Conservation (phyloP, 352 stramenopile genomes). For the Phytophthora vignae region DNA sequence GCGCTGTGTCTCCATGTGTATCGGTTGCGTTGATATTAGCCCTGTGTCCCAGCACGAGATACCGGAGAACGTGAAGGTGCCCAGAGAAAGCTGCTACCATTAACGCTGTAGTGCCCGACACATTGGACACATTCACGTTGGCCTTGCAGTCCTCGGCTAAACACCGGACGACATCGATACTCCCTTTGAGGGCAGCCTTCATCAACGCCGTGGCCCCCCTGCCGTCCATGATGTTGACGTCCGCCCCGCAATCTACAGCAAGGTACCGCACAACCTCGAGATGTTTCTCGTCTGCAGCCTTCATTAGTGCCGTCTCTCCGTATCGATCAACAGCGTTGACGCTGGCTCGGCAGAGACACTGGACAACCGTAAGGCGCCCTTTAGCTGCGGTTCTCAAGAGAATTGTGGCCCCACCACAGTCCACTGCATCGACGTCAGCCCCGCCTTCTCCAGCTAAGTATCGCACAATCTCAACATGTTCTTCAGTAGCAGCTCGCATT, state of each 20-base stretch:
- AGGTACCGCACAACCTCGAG: conserved; percentile 7
- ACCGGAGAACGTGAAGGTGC: neutral
- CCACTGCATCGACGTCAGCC: neutral
- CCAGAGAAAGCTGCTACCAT: neutral
- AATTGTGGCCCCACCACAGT: neutral
- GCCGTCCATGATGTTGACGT: too few relatives aligned
- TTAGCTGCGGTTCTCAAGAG: neutral
- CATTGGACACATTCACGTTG: too few relatives aligned
- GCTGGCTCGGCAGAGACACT: neutral
- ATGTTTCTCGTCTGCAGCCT: neutral
- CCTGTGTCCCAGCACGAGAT: neutral
- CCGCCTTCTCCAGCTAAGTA: neutral
- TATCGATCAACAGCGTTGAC: neutral
- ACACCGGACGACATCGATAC: too few relatives aligned
- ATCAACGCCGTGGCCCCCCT: too few relatives aligned
- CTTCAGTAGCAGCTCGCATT: neutral
- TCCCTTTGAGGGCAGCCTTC: too few relatives aligned
- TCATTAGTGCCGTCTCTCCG: neutral
- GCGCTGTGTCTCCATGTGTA: neutral
- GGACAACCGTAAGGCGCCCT: neutral
- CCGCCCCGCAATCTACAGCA: too few relatives aligned
- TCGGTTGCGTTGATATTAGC: neutral
- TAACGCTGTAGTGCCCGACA: neutral
- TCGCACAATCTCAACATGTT: neutral
- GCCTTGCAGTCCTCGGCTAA: too few relatives aligned